Evolutionary conservation across 495 filamentous ascomycete species (phyloP), one percentile per base, ranked within the genome.

Genomic region (Diplogelasinospora grovesii): DNA sequence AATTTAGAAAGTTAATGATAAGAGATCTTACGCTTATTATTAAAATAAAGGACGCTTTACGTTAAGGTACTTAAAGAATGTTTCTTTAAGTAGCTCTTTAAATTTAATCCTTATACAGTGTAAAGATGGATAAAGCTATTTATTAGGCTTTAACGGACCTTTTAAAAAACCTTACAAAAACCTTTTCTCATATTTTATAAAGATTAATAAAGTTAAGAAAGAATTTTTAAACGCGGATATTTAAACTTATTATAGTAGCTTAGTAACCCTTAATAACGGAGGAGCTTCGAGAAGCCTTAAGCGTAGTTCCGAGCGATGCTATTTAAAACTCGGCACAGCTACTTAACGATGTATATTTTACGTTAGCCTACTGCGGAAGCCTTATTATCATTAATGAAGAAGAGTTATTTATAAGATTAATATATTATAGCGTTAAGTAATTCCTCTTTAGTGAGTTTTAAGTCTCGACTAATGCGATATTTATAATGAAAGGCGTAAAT

Each of bases 31-130:
- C 39, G 5, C 39, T 70, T 8, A 60, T 65, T 30, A 24, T 62
- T 21, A 59, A 65, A 22, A 64, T 65, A 43, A 39, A 49, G 29
- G 48, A 59, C 41, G 50, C 51, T 38, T 54, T 67, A 13, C 15
- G 59, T 15, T 20, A 52, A 35, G 55, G 57, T 20, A 46, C 52
- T 18, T 52, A 64, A 50, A 61, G 55, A 14, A 70, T 72, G 64
- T 70, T 72, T 36, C 64, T 69, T 22, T 72, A 66, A 67, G 67
- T 65, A 8, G 57, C 53, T 37, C 56, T 70, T 24, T 64, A 73
- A 46, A 65, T 71, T 33, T 48, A 66, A 22, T 43, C 49, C 16
- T 32, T 71, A 10, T 69, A 64, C 36, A 38, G 26, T 5, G 56
- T 53, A 54, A 52, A 59, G 29, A 69, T 61, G 16, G 68, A 73